Evolutionary conservation across 1,139 yeast genomes (phyloP).

Genomic region (Diutina rugosa): DNA sequence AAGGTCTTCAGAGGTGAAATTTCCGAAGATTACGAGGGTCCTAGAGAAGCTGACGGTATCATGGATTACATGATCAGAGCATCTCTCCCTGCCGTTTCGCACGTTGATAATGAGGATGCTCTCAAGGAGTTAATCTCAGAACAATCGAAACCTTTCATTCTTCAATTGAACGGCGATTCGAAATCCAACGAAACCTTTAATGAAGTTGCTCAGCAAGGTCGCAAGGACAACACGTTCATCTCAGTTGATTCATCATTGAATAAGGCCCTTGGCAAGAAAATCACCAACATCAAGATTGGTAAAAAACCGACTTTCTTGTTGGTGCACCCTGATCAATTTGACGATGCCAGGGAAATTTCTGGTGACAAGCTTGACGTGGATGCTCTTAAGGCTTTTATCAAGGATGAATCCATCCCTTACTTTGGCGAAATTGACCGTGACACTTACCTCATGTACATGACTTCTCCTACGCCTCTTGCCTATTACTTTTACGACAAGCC

Average conservation of each 20-base stretch:
- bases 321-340: constrained; percentile 22
- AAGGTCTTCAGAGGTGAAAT: constrained; percentile 49
- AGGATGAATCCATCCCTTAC: constrained; percentile 65
- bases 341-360: constrained; percentile 17
- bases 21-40: constrained; percentile 64
- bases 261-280: background rate
- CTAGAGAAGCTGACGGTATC: constrained; percentile 71
- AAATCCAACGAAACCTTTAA: background rate
- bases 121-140: constrained; percentile 13
- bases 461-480: constrained; percentile 65
- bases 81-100: constrained; percentile 66
- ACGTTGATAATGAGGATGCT: constrained; percentile 30
- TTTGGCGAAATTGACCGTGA: constrained; percentile 85
- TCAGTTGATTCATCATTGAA: constrained; percentile 15
- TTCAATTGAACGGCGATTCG: background rate
- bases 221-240: background rate
- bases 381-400: constrained; percentile 41
- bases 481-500: constrained; percentile 71
- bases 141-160: background rate
- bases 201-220: background rate
- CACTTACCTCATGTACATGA: constrained; percentile 67
- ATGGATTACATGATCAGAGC: constrained; percentile 71
- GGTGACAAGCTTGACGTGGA: constrained; percentile 13
- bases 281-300: constrained; percentile 10
- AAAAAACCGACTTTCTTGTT: constrained; percentile 35